phyloP scores from a whole-genome alignment of 805 yeast species.

The Zygosaccharomyces kombuchaensis region DNA sequence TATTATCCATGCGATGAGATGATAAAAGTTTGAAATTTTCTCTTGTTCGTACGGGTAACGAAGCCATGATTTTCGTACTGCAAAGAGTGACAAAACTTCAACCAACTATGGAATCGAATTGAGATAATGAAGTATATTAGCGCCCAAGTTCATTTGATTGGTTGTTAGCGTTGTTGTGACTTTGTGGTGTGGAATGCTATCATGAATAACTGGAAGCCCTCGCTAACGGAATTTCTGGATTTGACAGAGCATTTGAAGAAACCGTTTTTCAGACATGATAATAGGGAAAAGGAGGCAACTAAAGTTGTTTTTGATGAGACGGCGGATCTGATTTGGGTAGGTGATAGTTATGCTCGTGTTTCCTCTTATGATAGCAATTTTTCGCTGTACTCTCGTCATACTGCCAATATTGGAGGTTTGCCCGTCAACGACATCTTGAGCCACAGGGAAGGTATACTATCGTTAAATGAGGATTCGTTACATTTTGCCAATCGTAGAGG shows the following conservation, averaged over 20 bases:
- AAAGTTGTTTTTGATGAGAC: constrained; percentile 56
- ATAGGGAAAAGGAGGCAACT: constrained; percentile 30
- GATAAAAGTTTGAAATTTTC: constrained; percentile 6
- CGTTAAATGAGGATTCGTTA: constrained; percentile 49
- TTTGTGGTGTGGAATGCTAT: neutral
- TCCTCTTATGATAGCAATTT: constrained; percentile 44
- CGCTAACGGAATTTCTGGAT: constrained; percentile 29
- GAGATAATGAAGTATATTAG: neutral
- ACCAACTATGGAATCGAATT: neutral
- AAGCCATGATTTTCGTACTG: neutral
- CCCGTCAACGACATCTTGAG: constrained; percentile 51
- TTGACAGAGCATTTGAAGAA: constrained; percentile 31
- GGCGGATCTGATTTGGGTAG: constrained; percentile 82
- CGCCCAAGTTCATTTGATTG: neutral
- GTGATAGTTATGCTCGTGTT: constrained; percentile 55
- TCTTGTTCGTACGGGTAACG: neutral
- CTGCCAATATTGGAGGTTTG: constrained; percentile 43
- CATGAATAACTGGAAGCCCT: constrained; percentile 37
- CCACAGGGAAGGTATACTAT: constrained; percentile 53
- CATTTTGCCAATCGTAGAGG: constrained; percentile 58
- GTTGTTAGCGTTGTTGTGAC: neutral
- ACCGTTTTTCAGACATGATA: constrained; percentile 32
- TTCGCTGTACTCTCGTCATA: constrained; percentile 53
- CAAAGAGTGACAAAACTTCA: neutral
- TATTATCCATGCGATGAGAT: neutral